phyloP scores from a whole-genome alignment of 768 basidiomycete genomes.

The Imleria badia region DNA sequence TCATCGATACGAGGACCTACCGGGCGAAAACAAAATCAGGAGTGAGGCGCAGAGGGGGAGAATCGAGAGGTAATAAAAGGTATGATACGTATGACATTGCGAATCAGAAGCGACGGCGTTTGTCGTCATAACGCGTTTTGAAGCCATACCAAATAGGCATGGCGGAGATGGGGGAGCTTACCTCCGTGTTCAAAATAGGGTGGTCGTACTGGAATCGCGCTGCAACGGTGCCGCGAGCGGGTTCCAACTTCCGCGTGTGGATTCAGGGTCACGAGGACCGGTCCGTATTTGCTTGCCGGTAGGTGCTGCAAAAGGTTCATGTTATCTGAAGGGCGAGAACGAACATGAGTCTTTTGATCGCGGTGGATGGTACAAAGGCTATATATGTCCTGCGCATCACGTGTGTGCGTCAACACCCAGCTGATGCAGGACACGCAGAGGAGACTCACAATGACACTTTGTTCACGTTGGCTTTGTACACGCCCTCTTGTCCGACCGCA shows the following conservation, averaged over 20 bases:
- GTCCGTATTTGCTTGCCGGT: constrained; percentile 51
- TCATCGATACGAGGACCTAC: constrained; percentile 56
- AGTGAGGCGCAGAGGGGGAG: background rate
- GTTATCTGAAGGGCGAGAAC: constrained; percentile 43
- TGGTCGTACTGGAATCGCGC: constrained; percentile 66
- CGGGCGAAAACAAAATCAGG: background rate
- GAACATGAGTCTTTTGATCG: background rate
- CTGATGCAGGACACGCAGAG: background rate
- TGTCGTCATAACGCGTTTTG: background rate
- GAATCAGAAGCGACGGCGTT: background rate
- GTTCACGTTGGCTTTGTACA: constrained; percentile 48
- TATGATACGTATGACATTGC: no score
- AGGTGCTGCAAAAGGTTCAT: constrained; percentile 80
- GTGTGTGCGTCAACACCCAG: background rate
- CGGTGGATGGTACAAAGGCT: background rate
- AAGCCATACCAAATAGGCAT: background rate
- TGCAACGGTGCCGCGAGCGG: constrained; percentile 42
- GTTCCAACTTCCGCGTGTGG: constrained; percentile 58
- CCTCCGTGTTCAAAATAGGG: constrained; percentile 58
- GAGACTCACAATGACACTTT: constrained; percentile 58
- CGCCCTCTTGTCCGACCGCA: constrained; percentile 34
- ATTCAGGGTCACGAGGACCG: constrained; percentile 71
- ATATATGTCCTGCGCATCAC: constrained; percentile 42
- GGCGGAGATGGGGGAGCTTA: constrained; percentile 22
- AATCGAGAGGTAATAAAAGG: background rate